Base-by-base conservation (phyloP, 2,329 filamentous ascomycete genomes). In the Claviceps arundinis region DNA sequence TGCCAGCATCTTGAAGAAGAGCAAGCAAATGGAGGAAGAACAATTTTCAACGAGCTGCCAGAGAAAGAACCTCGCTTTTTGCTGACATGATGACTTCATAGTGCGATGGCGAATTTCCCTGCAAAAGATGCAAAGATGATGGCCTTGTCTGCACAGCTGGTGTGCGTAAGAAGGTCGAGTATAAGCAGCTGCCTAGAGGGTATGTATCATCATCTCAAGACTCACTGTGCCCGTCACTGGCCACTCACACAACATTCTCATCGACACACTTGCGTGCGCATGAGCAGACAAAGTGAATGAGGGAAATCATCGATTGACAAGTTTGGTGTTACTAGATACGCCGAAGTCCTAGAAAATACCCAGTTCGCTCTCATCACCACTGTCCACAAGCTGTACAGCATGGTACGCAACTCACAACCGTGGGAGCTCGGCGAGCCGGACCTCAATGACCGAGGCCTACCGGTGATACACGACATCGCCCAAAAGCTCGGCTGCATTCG, bases 61-160 rank as follows among this genome's bases (percentile, higher is more conserved):
- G 30, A 34, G 30, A 34, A 34, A 34, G 30, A 34, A 9, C 1
- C 30, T 34, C 30, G 9, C 30, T 34, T 34, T 44, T 26, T 45
- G 43, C 43, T 45, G 24, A 45, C 24, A 7, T 19, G 16, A 17
- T 8, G 13, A 4, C 14, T 19, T 16, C 5, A 3, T 19, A 82
- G 78, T 83, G 80, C 61, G 79, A 83, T 57, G 80, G 80, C 55
- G 79, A 82, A 60, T 82, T 81, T 52, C 80, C 80, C 9, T 84
- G 80, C 64, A 82, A 83, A 66, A 70, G 80, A 59, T 84, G 80
- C 64, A 82, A 81, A 65, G 79, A 83, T 58, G 80, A 84, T 55
- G 78, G 78, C 16, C 69, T 82, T 7, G 77, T 83, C 19, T 83
- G 80, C 65, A 82, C 77, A 7, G 78, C 79, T 16, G 80, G 80